Conservation (phyloP, 2,329 filamentous ascomycete genomes). For the Nemania serpens region DNA sequence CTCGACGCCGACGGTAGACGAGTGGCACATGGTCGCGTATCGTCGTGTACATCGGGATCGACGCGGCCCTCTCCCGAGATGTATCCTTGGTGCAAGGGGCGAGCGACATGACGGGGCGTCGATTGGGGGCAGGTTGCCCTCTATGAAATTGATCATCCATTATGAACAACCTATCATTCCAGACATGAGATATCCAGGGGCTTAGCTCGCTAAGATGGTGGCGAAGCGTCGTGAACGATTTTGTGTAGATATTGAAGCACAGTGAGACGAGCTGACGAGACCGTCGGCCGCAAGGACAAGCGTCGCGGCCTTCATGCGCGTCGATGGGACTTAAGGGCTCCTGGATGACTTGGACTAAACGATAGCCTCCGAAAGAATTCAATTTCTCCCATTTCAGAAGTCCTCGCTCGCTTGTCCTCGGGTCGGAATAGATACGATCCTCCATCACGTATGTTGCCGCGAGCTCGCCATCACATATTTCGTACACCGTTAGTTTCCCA, state of each 20-base stretch:
- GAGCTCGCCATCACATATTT: slow-evolving; percentile 32
- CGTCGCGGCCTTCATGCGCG: not conserved
- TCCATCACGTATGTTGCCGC: slow-evolving; percentile 31
- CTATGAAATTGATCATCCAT: slow-evolving; percentile 19
- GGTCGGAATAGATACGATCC: slow-evolving; percentile 25
- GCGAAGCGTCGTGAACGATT: slow-evolving; percentile 35
- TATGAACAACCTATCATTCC: slow-evolving; percentile 35
- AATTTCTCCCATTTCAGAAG: slow-evolving; percentile 40
- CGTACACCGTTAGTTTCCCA: slow-evolving; percentile 34
- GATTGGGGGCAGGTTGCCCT: not conserved
- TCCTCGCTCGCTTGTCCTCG: slow-evolving; percentile 27
- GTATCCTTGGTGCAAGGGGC: slow-evolving; percentile 22
- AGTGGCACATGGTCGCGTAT: slow-evolving; percentile 6
- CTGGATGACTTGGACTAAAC: slow-evolving; percentile 34
- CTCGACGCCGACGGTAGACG: slow-evolving; percentile 21
- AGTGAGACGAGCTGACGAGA: slow-evolving; percentile 31
- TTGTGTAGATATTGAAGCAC: slow-evolving; percentile 43
- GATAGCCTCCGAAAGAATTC: slow-evolving; percentile 39
- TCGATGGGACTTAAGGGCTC: slow-evolving; percentile 16
- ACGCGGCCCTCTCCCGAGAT: not conserved
- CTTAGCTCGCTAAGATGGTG: slow-evolving; percentile 33
- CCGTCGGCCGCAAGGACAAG: slow-evolving; percentile 25
- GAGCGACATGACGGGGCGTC: slow-evolving; percentile 25
- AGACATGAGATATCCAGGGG: slow-evolving; percentile 34
- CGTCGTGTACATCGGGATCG: slow-evolving; percentile 24